phyloP scores from a whole-genome alignment of 2,329 filamentous ascomycete genomes.

The Alternaria viburni region DNA sequence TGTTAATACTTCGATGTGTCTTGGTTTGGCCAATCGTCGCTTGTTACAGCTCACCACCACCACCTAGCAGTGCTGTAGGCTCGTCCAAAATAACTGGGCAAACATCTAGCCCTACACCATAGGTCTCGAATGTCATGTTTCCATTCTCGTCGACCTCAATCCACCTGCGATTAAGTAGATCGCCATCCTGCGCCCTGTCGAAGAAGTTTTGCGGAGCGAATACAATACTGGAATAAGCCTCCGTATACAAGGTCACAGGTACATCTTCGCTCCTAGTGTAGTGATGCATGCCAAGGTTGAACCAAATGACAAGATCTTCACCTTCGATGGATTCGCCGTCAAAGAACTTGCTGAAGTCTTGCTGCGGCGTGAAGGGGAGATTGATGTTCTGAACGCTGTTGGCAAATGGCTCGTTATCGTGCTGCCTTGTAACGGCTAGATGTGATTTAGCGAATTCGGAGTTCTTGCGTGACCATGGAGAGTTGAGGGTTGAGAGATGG shows the following conservation, averaged over 20 bases:
- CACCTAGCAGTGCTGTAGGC: conserved; percentile 7
- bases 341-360: conserved; percentile 60
- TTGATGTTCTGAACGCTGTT: conserved; percentile 47
- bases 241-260: conserved; percentile 2
- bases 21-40: neutral
- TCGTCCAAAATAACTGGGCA: conserved; percentile 10
- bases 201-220: conserved; percentile 9
- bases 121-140: conserved; percentile 11
- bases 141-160: conserved; percentile 6
- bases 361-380: conserved; percentile 49
- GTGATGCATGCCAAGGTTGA: conserved; percentile 59
- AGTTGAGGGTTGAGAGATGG: conserved; percentile 47
- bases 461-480: conserved; percentile 45
- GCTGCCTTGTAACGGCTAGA: conserved; percentile 52
- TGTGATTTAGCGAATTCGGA: conserved; percentile 48
- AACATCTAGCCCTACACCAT: conserved; percentile 11
- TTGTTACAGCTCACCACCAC: neutral
- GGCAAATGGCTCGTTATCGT: conserved; percentile 54
- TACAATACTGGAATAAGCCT: conserved; percentile 2
- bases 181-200: conserved; percentile 5
- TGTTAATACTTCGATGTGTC: neutral
- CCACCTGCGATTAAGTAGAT: conserved; percentile 18
- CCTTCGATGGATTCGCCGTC: conserved; percentile 53
- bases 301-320: conserved; percentile 54
- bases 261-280: conserved; percentile 14